Percentiles rank a stretch among this genome's conserved stretches.
Conservation (phyloP, 2,329 filamentous ascomycete genomes). For the Emmonsiellopsis sp. region DNA sequence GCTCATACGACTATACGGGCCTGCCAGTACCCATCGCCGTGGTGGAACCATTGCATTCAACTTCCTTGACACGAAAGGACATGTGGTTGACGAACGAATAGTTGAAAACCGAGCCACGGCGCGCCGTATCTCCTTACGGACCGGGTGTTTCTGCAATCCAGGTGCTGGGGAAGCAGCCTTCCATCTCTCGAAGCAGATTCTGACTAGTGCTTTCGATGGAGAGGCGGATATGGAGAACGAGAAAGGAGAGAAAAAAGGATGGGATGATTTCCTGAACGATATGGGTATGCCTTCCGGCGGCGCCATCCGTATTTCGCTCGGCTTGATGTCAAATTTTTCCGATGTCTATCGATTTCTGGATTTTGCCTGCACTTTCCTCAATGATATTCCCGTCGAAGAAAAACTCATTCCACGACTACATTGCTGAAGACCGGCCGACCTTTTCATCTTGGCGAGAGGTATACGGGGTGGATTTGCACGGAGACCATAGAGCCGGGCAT, state of each 20-base stretch:
- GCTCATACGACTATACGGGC: conserved; percentile 49
- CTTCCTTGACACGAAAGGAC: conserved; percentile 44
- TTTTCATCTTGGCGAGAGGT: too few species aligned
- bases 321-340: conserved; percentile 14
- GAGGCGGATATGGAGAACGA: conserved; percentile 3
- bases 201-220: conserved; percentile 4
- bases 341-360: conserved; percentile 13
- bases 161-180: conserved; percentile 33
- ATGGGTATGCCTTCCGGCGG: conserved; percentile 14
- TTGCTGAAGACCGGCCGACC: conserved; percentile 1
- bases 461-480: too few species aligned
- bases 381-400: conserved; percentile 2
- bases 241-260: conserved; percentile 10
- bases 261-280: conserved; percentile 13
- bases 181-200: conserved; percentile 26
- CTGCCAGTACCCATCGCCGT: conserved; percentile 39
- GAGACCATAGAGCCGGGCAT: too few species aligned
- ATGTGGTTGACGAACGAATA: conserved; percentile 47
- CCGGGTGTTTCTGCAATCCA: conserved; percentile 49
- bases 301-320: conserved; percentile 14
- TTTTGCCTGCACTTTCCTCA: conserved; percentile 7
- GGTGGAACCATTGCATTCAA: conserved; percentile 59
- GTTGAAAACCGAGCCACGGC: conserved; percentile 52
- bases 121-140: conserved; percentile 50
- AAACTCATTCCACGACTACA: conserved; percentile 4